Percentiles rank a stretch among this genome's conserved stretches.
Evolutionary conservation across 192 early-diverging fungal species (phyloP).

Genomic region (Coemansia furcata): DNA sequence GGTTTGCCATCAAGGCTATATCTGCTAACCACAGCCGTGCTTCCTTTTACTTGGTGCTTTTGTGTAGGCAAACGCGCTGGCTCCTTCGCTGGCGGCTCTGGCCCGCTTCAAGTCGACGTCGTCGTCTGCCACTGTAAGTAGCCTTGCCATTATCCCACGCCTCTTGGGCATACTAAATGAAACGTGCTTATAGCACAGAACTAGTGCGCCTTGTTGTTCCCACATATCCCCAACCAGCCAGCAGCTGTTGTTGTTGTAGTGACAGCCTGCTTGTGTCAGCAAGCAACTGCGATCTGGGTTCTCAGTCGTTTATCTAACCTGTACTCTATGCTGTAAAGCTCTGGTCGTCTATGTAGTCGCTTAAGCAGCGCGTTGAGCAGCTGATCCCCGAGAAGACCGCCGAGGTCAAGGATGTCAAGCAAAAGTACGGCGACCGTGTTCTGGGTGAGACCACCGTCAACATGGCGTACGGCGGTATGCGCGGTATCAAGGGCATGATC

Average conservation of each 20-base stretch:
- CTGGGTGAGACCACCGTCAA: slow-evolving; percentile 96
- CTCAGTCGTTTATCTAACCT: not conserved
- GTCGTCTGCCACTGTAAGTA: slow-evolving; percentile 58
- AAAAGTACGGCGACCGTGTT: slow-evolving; percentile 85
- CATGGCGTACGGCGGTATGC: slow-evolving; percentile 98
- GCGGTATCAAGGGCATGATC: slow-evolving; percentile 98
- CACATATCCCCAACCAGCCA: slow-evolving; percentile 2
- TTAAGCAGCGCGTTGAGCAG: slow-evolving; percentile 93
- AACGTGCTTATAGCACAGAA: not conserved
- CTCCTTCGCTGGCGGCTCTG: slow-evolving; percentile 38
- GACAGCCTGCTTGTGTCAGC: not conserved
- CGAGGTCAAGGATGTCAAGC: slow-evolving; percentile 92
- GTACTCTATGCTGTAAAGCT: not conserved
- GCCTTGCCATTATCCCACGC: not conserved
- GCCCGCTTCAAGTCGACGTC: slow-evolving; percentile 58
- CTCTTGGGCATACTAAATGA: not conserved
- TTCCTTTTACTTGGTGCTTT: not conserved
- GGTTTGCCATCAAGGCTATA: not conserved
- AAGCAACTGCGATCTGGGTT: not conserved
- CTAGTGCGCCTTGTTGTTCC: not conserved
- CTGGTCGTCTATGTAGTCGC: slow-evolving; percentile 32
- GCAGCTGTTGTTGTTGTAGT: not conserved
- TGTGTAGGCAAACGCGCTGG: slow-evolving; percentile 39
- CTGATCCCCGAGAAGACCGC: slow-evolving; percentile 94
- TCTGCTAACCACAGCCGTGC: not conserved